Conservation (phyloP, 1,284 basidiomycete genomes). For the Coriolopsis trogii region DNA sequence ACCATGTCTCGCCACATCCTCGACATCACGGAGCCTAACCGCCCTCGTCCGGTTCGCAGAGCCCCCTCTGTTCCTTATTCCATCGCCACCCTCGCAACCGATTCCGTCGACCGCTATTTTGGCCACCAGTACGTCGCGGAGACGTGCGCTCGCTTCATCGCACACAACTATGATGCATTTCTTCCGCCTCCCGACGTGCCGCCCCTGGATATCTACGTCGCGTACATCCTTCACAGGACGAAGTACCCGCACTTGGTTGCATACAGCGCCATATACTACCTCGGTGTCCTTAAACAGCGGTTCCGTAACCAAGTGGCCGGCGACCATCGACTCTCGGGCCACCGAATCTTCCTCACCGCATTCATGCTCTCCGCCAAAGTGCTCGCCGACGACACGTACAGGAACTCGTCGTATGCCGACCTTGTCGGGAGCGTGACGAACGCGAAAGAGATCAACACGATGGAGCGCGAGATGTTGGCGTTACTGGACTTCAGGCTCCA, state of each 20-base stretch:
- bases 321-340: neutral
- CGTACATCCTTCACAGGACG: neutral
- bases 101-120: neutral
- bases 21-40: neutral
- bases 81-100: neutral
- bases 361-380: constrained; percentile 1
- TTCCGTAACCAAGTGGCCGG: neutral
- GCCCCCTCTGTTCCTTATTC: too few relatives aligned
- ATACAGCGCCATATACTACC: constrained; percentile 2
- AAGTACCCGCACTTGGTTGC: neutral
- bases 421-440: neutral
- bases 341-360: constrained; percentile 1
- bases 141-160: neutral
- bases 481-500: constrained; percentile 1
- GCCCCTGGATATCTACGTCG: neutral
- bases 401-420: neutral
- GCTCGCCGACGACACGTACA: neutral
- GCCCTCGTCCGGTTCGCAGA: too few relatives aligned
- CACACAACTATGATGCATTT: neutral
- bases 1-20: neutral
- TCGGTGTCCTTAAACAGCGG: neutral
- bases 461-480: constrained; percentile 3
- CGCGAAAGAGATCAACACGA: neutral
- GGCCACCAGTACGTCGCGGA: neutral
- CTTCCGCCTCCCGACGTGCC: neutral